Base-by-base conservation (phyloP, 768 basidiomycete species). In the Pisolithus marmoratus region DNA sequence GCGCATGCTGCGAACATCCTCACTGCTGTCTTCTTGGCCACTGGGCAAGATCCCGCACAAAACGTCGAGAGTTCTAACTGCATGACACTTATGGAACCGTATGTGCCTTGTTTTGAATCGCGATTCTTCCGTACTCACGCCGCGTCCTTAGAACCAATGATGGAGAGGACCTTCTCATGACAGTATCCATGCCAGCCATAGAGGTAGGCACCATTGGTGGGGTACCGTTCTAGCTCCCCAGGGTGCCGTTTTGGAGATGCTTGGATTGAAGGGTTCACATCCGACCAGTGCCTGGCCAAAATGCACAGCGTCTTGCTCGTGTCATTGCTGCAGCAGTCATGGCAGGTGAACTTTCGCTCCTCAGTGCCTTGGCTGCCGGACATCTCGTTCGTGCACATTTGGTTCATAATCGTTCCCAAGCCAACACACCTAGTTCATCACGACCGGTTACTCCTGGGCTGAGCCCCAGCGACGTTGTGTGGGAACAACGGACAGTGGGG, bases 61-160 rank as follows among this genome's bases (percentile, higher is more conserved):
- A 97, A 97, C 67, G 95, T 99, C 24, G 96, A 95, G 74, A 94
- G 91, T 52, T 95, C 94, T 37, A 94, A 92, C 66, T 99, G 96
- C 70, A 95, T 99, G 76, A 99, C 96, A 1, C 73, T 97, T 44
- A 98, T 99, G 95, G 96, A 99, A 70, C 85, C 94, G 88, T 96
- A 67, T 70, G 91, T 59, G 50, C 42, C 52, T 31, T 42, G 41
- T 48, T 58, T 36, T 17, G 38, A 49, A 17, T 46, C 45, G 20
- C 54, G 29, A 14, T 37, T 49, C 26, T 49, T 38, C 46, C 48
- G 14, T 0, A 23, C 19, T 58, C 20, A 52, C 48, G 50, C 5
- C 31, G 42, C 22, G 4, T 57, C 52, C 46, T n/a, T 59, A 94
- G 91, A 53, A 86, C 80, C 19, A 96, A 98, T 70, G 79, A 86